These are phyloP conservation scores for Silene conica DNA, from an alignment of 148 eudicot genomes.

Conservation along the genomic window DNA sequence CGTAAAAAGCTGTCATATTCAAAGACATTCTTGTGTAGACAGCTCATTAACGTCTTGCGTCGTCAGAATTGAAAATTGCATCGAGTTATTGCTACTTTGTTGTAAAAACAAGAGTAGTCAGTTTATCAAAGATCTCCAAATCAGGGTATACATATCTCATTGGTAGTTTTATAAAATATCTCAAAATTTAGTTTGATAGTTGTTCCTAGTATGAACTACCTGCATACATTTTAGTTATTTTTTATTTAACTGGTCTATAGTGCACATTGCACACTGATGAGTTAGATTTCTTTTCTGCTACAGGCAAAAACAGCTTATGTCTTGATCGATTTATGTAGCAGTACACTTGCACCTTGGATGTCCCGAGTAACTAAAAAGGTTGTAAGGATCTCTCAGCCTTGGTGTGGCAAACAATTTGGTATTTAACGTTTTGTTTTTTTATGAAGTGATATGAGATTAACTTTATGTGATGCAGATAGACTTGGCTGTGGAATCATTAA, in stretches of 20 bases:
- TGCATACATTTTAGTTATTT: not conserved
- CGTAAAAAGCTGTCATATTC: too few species aligned
- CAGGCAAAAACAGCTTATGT: constrained; percentile 77
- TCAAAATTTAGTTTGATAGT: too few species aligned
- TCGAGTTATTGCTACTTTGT: too few species aligned
- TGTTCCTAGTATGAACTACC: too few species aligned
- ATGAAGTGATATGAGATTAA: not conserved
- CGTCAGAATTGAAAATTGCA: not conserved
- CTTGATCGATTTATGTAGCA: constrained; percentile 69
- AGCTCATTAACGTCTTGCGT: too few species aligned
- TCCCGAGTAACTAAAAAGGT: constrained; percentile 75
- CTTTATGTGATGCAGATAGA: constrained; percentile 47
- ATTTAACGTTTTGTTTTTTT: constrained; percentile 3
- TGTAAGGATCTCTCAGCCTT: constrained; percentile 16
- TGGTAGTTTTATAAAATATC: too few species aligned
- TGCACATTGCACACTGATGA: not conserved
- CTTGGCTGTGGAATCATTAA: constrained; percentile 61
- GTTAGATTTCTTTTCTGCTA: not conserved
- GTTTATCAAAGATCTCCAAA: too few species aligned
- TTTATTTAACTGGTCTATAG: constrained; percentile 2
- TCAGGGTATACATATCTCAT: too few species aligned
- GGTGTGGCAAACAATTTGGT: constrained; percentile 11
- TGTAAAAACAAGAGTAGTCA: too few species aligned
- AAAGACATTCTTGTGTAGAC: not conserved
- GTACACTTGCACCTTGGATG: constrained; percentile 73